phyloP scores from a whole-genome alignment of 2,329 filamentous ascomycete species.

The Cytospora paraplurivora region DNA sequence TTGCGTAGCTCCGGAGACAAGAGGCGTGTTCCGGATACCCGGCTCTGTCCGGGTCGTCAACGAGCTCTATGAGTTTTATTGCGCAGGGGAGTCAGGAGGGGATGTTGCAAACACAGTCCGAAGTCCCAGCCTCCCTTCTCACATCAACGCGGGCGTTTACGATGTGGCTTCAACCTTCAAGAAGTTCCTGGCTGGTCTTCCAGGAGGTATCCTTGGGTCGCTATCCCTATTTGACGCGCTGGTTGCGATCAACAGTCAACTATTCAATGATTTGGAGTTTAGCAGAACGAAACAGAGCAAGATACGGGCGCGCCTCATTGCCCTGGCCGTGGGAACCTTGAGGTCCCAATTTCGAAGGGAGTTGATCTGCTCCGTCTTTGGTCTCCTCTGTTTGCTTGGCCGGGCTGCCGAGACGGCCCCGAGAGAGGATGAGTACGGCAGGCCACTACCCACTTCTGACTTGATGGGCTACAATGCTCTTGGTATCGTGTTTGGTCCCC shows the following conservation, averaged over 20 bases:
- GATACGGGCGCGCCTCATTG: constrained; percentile 65
- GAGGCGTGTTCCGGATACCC: constrained; percentile 65
- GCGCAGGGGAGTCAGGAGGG: constrained; percentile 49
- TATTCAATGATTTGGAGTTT: constrained; percentile 54
- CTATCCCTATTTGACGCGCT: constrained; percentile 63
- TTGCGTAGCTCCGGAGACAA: constrained; percentile 44
- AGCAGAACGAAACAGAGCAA: constrained; percentile 56
- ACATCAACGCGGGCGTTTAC: constrained; percentile 61
- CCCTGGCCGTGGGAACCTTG: constrained; percentile 62
- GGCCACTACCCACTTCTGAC: constrained; percentile 56
- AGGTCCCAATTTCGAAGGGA: constrained; percentile 62
- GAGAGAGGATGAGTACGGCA: constrained; percentile 54
- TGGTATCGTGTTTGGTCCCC: constrained; percentile 66
- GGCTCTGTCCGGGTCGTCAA: constrained; percentile 60
- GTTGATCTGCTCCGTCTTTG: constrained; percentile 68
- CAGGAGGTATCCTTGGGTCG: constrained; percentile 67
- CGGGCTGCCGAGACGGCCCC: constrained; percentile 56
- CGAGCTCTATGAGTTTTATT: constrained; percentile 66
- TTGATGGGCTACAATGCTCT: constrained; percentile 66
- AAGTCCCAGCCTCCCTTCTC: constrained; percentile 59
- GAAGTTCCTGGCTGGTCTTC: constrained; percentile 61
- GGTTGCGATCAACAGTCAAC: constrained; percentile 60
- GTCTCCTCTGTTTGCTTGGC: constrained; percentile 63
- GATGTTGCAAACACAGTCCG: constrained; percentile 60
- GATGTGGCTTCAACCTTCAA: constrained; percentile 71